Evolutionary conservation across 108 stramenopile genomes (phyloP).

Genomic region (Discostella stelligeroides): DNA sequence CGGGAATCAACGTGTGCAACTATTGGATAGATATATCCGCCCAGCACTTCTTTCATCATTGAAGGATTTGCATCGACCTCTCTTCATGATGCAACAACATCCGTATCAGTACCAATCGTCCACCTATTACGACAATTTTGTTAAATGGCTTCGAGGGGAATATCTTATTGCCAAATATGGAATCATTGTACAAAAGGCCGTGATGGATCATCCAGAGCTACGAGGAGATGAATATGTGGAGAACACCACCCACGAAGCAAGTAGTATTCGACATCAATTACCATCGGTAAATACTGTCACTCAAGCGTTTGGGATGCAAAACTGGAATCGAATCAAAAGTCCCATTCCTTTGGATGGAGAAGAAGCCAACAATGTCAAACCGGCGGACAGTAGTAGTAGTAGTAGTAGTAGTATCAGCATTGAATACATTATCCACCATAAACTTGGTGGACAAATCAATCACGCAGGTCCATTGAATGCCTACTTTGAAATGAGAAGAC

Average conservation of each 20-base stretch:
- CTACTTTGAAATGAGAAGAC: conserved; percentile 66
- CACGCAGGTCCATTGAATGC: conserved; percentile 75
- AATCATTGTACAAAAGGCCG: conserved; percentile 37
- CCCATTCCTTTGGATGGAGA: conserved; percentile 18
- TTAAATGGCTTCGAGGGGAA: conserved; percentile 77
- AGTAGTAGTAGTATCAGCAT: conserved; percentile 14
- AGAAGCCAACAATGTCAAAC: conserved; percentile 17
- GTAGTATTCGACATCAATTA: conserved; percentile 20
- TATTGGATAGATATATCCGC: conserved; percentile 59
- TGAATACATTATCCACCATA: conserved; percentile 61
- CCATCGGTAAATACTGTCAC: conserved; percentile 53
- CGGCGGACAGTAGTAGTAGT: conserved; percentile 24
- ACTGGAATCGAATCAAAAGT: conserved; percentile 58
- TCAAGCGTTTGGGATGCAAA: conserved; percentile 68
- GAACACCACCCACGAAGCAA: conserved; percentile 30
- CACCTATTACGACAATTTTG: conserved; percentile 28
- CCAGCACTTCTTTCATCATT: conserved; percentile 59
- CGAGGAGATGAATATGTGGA: conserved; percentile 55
- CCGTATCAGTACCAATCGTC: not conserved
- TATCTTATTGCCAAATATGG: conserved; percentile 73
- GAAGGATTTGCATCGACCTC: conserved; percentile 51
- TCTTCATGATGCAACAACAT: conserved; percentile 39
- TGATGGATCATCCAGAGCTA: conserved; percentile 50
- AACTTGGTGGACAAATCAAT: conserved; percentile 53
- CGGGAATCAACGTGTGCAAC: conserved; percentile 35